phyloP scores from a whole-genome alignment of 345 rosid genomes.

The Brassica cretica region DNA sequence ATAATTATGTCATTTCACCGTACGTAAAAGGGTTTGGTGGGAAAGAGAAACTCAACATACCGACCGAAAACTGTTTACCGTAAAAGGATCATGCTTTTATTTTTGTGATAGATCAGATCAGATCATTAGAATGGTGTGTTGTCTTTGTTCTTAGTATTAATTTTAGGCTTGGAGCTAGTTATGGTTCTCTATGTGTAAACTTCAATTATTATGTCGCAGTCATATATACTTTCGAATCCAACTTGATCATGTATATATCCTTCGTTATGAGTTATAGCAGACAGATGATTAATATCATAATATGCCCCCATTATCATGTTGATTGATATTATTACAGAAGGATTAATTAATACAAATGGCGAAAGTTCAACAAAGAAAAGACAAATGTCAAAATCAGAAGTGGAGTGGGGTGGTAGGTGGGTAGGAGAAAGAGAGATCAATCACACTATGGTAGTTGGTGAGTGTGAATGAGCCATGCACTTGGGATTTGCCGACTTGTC shows the following conservation, averaged over 20 bases:
- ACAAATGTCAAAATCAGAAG: background rate
- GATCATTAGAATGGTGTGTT: background rate
- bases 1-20: background rate
- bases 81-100: background rate
- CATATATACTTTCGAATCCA: background rate
- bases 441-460: conserved; percentile 27
- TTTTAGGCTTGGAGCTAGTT: background rate
- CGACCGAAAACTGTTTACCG: background rate
- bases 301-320: background rate
- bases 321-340: background rate
- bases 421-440: conserved; percentile 30
- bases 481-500: conserved; percentile 31
- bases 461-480: conserved; percentile 23
- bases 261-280: background rate
- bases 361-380: background rate
- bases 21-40: background rate
- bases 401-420: conserved; percentile 36
- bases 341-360: background rate
- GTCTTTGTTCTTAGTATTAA: background rate
- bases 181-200: background rate
- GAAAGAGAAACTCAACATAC: background rate
- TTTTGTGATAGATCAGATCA: background rate
- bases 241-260: background rate
- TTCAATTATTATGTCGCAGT: background rate
- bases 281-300: background rate